phyloP scores from a whole-genome alignment of 148 eudicot genomes.

The Vaccinium darrowii region DNA sequence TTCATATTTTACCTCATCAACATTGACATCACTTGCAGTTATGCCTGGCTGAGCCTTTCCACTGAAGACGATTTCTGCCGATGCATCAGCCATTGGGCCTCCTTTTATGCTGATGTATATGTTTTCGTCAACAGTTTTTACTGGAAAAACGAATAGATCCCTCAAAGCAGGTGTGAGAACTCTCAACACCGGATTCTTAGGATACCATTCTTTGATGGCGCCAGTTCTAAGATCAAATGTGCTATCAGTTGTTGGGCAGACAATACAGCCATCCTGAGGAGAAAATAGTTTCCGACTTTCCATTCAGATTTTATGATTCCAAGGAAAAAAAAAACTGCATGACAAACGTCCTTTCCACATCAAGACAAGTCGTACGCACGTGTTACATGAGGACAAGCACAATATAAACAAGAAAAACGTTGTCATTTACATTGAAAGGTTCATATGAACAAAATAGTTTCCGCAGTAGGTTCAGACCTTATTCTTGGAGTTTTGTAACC shows the following conservation, averaged over 20 bases:
- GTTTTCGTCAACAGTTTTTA: slow-evolving; percentile 69
- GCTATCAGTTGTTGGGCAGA: slow-evolving; percentile 96
- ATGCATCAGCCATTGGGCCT: slow-evolving; percentile 43
- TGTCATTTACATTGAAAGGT: not conserved
- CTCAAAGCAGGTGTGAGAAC: slow-evolving; percentile 85
- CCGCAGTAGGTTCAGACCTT: not conserved
- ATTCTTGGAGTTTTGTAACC: not conserved
- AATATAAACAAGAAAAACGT: not conserved
- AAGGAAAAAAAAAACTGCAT: not conserved
- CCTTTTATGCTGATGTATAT: slow-evolving; percentile 72
- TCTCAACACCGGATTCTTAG: slow-evolving; percentile 87
- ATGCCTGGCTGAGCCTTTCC: slow-evolving; percentile 92
- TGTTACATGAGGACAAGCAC: not conserved
- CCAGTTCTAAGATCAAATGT: slow-evolving; percentile 88
- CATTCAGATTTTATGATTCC: not conserved
- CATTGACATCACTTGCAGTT: slow-evolving; percentile 83
- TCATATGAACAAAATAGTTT: not conserved
- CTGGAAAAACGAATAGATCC: slow-evolving; percentile 66
- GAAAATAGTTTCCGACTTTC: not conserved
- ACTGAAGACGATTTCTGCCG: slow-evolving; percentile 88
- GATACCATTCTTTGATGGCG: slow-evolving; percentile 87
- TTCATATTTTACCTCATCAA: slow-evolving; percentile 69
- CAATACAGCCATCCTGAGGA: slow-evolving; percentile 87
- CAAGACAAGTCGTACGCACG: not conserved
- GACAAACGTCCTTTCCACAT: not conserved